Evolutionary conservation across 805 yeast genomes (phyloP).

Genomic region (Metschnikowia kunwiensis): DNA sequence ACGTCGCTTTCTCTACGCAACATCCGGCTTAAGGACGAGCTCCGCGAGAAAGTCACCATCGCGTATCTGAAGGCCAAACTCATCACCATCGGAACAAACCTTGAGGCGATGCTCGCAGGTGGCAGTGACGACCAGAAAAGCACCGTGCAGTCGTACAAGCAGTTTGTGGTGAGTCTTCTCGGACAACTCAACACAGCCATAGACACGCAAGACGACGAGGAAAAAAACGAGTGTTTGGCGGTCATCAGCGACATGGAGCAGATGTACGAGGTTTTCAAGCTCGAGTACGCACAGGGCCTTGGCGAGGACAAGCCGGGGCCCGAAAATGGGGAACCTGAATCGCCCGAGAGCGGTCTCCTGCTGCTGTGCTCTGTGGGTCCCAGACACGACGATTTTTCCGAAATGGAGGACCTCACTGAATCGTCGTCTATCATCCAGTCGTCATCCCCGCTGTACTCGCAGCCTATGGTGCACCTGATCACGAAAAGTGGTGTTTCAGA

Average conservation of each 20-base stretch:
- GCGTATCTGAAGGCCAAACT: constrained; percentile 65
- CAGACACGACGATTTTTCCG: constrained; percentile 15
- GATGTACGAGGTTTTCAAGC: constrained; percentile 58
- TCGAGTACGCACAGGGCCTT: constrained; percentile 29
- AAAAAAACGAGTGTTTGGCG: constrained; percentile 63
- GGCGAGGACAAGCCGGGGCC: constrained; percentile 5
- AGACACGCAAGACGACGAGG: constrained; percentile 50
- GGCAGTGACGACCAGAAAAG: constrained; percentile 27
- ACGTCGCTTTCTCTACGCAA: constrained; percentile 44
- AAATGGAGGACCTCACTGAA: constrained; percentile 29
- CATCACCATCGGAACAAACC: constrained; percentile 60
- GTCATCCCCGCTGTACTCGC: constrained; percentile 20
- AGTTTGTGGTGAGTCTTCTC: constrained; percentile 55
- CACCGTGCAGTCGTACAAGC: constrained; percentile 47
- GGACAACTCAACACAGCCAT: constrained; percentile 57
- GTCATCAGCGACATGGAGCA: constrained; percentile 68
- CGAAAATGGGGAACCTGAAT: neutral
- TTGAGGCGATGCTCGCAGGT: constrained; percentile 47
- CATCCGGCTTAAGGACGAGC: constrained; percentile 48
- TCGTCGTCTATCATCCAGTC: constrained; percentile 23
- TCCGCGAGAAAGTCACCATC: constrained; percentile 52
- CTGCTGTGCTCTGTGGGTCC: neutral
- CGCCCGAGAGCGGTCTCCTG: neutral
- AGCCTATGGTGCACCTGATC: constrained; percentile 41
- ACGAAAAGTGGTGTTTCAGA: constrained; percentile 19